These are phyloP conservation scores for Croton laevigatus DNA, from an alignment of 441 rosid genomes.

Conservation along the genomic window DNA sequence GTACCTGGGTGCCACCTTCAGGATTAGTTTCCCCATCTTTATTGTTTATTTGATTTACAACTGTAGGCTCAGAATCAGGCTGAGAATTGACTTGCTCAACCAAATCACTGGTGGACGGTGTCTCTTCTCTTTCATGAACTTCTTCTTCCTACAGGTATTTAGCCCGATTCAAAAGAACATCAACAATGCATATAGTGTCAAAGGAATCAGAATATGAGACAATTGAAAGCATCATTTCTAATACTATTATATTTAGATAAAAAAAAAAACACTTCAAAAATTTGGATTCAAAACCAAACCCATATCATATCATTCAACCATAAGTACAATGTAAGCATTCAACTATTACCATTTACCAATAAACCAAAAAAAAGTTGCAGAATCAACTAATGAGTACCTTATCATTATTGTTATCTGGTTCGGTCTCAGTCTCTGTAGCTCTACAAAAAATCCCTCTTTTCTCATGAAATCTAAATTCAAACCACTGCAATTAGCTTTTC, in stretches of 20 bases:
- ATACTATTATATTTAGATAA: too few species aligned
- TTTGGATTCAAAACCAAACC: neutral
- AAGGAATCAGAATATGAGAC: neutral
- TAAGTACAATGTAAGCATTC: neutral
- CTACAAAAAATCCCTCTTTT: constrained; percentile 53
- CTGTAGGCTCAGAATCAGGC: constrained; percentile 41
- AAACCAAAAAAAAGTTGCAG: neutral
- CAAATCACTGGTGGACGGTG: constrained; percentile 33
- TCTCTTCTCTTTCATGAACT: constrained; percentile 43
- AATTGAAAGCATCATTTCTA: neutral
- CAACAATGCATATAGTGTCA: neutral
- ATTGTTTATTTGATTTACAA: constrained; percentile 34
- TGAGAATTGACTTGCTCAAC: constrained; percentile 32
- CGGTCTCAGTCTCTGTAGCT: constrained; percentile 56
- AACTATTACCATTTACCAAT: too few species aligned
- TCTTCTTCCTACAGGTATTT: constrained; percentile 40
- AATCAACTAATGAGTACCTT: constrained; percentile 37
- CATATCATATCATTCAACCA: neutral
- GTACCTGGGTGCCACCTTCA: constrained; percentile 57
- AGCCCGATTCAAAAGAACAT: constrained; percentile 5
- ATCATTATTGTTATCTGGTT: constrained; percentile 74
- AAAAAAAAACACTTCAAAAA: too few species aligned
- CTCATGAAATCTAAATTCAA: constrained; percentile 34
- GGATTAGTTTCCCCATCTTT: constrained; percentile 36
- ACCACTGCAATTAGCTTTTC: constrained; percentile 10